Evolutionary conservation across 1,284 basidiomycete genomes (phyloP).

Genomic region (Heterobasidion occidentale): DNA sequence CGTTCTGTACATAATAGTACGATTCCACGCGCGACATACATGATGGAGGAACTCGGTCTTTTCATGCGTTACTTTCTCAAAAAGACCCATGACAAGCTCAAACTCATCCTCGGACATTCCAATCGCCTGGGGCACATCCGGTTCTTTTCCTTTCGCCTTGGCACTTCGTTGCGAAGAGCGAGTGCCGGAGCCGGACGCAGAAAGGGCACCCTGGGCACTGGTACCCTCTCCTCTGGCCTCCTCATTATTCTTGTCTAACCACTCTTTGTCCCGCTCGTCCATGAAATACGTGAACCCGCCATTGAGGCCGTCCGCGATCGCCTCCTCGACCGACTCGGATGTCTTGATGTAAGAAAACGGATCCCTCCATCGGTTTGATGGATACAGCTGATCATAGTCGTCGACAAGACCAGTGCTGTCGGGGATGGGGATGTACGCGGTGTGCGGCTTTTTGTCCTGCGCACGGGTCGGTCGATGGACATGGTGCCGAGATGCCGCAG

Average conservation of each 20-base stretch:
- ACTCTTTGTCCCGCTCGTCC: conserved; percentile 94
- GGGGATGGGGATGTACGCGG: conserved; percentile 87
- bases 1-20: neutral
- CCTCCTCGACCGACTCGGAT: conserved; percentile 87
- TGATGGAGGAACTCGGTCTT: conserved; percentile 89
- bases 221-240: conserved; percentile 83
- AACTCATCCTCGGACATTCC: conserved; percentile 85
- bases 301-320: conserved; percentile 44
- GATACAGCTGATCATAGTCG: conserved; percentile 72
- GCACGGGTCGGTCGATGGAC: conserved; percentile 33
- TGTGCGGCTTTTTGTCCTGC: conserved; percentile 26
- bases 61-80: conserved; percentile 90
- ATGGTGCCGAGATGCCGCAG: conserved; percentile 58
- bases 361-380: conserved; percentile 63
- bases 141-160: conserved; percentile 75
- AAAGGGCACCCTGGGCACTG: conserved; percentile 63
- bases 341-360: conserved; percentile 77
- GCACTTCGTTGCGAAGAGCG: conserved; percentile 48
- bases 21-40: conserved; percentile 35
- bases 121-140: conserved; percentile 51
- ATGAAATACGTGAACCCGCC: conserved; percentile 83
- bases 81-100: conserved; percentile 91
- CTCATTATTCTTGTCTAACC: conserved; percentile 90
- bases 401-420: conserved; percentile 80
- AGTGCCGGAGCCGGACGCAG: conserved; percentile 34